These are phyloP conservation scores for Tilletia indica DNA, from an alignment of 1,284 basidiomycete genomes.

Conservation along the genomic window DNA sequence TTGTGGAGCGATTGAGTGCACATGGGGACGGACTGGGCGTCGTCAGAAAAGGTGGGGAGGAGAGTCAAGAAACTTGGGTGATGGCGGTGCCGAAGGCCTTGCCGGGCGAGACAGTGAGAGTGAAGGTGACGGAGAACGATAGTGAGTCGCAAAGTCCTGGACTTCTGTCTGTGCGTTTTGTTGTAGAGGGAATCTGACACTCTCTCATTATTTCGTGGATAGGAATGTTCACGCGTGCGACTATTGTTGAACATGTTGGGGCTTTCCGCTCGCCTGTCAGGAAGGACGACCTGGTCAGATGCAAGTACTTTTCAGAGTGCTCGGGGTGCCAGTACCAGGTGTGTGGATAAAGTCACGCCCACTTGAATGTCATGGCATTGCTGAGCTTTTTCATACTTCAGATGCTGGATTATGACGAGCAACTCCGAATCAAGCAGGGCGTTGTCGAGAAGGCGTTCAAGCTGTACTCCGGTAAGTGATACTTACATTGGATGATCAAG, in stretches of 20 bases:
- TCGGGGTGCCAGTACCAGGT: slow-evolving; percentile 53
- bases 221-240: slow-evolving; percentile 13
- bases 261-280: background rate
- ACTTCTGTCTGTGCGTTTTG: slow-evolving; percentile 23
- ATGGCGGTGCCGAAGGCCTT: slow-evolving; percentile 47
- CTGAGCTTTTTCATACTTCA: slow-evolving; percentile 15
- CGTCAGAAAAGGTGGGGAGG: background rate
- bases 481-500: too few relatives aligned
- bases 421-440: slow-evolving; percentile 78
- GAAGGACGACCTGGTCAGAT: slow-evolving; percentile 41
- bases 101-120: slow-evolving; percentile 45
- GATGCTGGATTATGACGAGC: slow-evolving; percentile 75
- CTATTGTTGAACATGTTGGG: slow-evolving; percentile 18
- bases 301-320: slow-evolving; percentile 52
- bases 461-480: slow-evolving; percentile 29
- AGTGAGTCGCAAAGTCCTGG: slow-evolving; percentile 40
- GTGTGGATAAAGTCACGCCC: background rate
- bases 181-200: slow-evolving; percentile 24
- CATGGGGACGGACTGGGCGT: slow-evolving; percentile 34
- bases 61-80: slow-evolving; percentile 34
- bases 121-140: slow-evolving; percentile 40
- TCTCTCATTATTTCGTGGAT: background rate
- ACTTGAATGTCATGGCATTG: background rate
- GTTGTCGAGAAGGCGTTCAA: slow-evolving; percentile 80
- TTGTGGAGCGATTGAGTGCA: slow-evolving; percentile 46